Evolutionary conservation across 2,329 filamentous ascomycete species (phyloP).

Genomic region (Clonostachys chloroleuca): DNA sequence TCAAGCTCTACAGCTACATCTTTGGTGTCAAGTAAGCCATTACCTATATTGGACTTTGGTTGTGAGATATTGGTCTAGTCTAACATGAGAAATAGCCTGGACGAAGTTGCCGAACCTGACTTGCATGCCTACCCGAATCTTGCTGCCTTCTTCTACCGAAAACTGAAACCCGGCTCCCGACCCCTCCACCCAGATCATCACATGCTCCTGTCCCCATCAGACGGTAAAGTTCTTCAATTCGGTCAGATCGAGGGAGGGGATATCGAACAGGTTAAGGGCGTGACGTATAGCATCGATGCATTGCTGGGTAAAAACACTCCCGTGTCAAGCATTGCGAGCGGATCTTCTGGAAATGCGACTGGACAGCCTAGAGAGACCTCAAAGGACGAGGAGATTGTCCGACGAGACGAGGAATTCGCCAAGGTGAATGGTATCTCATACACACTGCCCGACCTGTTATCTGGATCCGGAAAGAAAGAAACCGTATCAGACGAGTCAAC

Average conservation of each 20-base stretch:
- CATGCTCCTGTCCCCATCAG: slow-evolving; percentile 81
- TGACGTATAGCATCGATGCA: slow-evolving; percentile 95
- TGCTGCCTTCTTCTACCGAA: slow-evolving; percentile 95
- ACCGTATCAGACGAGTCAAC: slow-evolving; percentile 71
- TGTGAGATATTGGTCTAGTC: neutral
- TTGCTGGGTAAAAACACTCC: slow-evolving; percentile 69
- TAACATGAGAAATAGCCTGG: slow-evolving; percentile 50
- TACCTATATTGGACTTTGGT: neutral
- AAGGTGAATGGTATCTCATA: slow-evolving; percentile 93
- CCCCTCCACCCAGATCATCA: slow-evolving; percentile 79
- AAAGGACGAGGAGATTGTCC: slow-evolving; percentile 62
- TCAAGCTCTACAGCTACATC: slow-evolving; percentile 84
- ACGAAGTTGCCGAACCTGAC: slow-evolving; percentile 84
- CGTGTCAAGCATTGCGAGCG: slow-evolving; percentile 44
- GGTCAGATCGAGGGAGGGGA: slow-evolving; percentile 89
- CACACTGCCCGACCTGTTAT: slow-evolving; percentile 82
- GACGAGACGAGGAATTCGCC: slow-evolving; percentile 87
- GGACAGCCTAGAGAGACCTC: slow-evolving; percentile 19
- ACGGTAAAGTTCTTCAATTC: slow-evolving; percentile 88
- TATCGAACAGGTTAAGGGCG: slow-evolving; percentile 97
- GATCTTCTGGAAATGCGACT: slow-evolving; percentile 12
- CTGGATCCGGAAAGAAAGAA: slow-evolving; percentile 53
- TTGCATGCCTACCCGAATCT: slow-evolving; percentile 89
- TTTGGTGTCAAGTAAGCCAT: slow-evolving; percentile 75
- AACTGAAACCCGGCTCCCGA: slow-evolving; percentile 80